Evolutionary conservation across 225 moss, liverwort and hornwort genomes (phyloP).

Genomic region (Antitrichia curtipendula): DNA sequence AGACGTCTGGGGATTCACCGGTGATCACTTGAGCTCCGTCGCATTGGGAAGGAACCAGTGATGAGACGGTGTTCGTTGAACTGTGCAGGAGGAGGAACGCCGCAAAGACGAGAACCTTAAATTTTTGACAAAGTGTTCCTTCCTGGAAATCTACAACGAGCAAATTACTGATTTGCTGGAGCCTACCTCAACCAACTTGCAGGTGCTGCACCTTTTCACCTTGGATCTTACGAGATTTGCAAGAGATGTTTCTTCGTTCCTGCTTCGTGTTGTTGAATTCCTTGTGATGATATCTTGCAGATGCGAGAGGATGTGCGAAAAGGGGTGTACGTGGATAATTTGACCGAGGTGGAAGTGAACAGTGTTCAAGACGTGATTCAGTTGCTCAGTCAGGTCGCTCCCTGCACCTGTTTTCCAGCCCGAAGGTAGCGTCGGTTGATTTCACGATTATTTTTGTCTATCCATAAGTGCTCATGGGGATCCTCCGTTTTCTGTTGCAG

Average conservation of each 20-base stretch:
- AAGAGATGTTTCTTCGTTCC: neutral
- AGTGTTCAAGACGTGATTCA: slow-evolving; percentile 89
- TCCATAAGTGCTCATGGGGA: neutral
- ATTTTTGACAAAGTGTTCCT: slow-evolving; percentile 43
- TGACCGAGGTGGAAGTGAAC: slow-evolving; percentile 84
- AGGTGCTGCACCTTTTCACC: slow-evolving; percentile 7
- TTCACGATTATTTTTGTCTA: neutral
- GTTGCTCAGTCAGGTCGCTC: slow-evolving; percentile 62
- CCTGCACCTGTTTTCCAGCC: neutral
- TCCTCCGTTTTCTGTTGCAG: slow-evolving; percentile 3
- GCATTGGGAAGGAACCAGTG: neutral
- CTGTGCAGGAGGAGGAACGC: slow-evolving; percentile 35
- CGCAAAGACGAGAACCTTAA: slow-evolving; percentile 41
- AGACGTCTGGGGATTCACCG: neutral
- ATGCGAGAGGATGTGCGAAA: slow-evolving; percentile 90
- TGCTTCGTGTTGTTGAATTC: neutral
- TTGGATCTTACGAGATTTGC: neutral
- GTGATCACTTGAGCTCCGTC: neutral
- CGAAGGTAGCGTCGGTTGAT: neutral
- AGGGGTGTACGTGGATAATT: slow-evolving; percentile 89
- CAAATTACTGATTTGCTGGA: slow-evolving; percentile 67
- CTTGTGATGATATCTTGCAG: slow-evolving; percentile 13
- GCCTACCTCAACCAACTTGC: slow-evolving; percentile 40
- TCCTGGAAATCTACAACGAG: slow-evolving; percentile 51
- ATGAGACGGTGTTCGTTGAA: neutral